Evolutionary conservation across 1,284 basidiomycete species (phyloP).

Genomic region (Microbotryum saponariae): DNA sequence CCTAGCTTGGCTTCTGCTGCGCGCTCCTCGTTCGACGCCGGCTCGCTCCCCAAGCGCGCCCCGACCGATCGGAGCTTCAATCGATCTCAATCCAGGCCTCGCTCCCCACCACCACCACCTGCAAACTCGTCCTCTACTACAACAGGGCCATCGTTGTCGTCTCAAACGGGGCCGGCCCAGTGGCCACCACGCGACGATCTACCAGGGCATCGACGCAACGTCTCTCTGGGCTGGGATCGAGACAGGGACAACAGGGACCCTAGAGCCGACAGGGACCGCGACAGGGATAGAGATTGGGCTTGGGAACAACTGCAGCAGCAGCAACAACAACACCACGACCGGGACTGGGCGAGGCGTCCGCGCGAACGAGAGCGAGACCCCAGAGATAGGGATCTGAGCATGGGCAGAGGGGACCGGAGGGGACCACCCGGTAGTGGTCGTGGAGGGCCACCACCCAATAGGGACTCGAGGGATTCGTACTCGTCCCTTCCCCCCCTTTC

Average conservation of each 20-base stretch:
- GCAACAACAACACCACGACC: no score
- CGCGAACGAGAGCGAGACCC: not conserved
- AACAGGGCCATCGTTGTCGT: not conserved
- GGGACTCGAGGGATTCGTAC: not conserved
- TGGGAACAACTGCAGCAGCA: not conserved
- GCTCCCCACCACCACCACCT: no score
- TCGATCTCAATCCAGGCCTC: no score
- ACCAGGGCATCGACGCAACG: slow-evolving; percentile 14
- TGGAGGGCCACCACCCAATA: not conserved
- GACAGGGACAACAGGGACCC: slow-evolving; percentile 22
- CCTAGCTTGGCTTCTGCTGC: no score
- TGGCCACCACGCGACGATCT: not conserved
- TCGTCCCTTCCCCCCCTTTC: not conserved
- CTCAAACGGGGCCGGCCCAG: not conserved
- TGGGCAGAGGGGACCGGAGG: not conserved
- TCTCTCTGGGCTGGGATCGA: slow-evolving; percentile 8
- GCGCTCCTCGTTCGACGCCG: no score
- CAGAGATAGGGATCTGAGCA: not conserved
- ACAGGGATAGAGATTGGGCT: not conserved
- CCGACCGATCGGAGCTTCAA: slow-evolving; percentile 39
- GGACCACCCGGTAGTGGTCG: no score
- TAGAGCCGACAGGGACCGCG: slow-evolving; percentile 9
- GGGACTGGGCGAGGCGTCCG: not conserved
- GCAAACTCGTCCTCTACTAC: no score
- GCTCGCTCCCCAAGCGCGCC: no score